Conservation (phyloP, 2,329 filamentous ascomycete genomes). For the Verticillium nonalfalfae region DNA sequence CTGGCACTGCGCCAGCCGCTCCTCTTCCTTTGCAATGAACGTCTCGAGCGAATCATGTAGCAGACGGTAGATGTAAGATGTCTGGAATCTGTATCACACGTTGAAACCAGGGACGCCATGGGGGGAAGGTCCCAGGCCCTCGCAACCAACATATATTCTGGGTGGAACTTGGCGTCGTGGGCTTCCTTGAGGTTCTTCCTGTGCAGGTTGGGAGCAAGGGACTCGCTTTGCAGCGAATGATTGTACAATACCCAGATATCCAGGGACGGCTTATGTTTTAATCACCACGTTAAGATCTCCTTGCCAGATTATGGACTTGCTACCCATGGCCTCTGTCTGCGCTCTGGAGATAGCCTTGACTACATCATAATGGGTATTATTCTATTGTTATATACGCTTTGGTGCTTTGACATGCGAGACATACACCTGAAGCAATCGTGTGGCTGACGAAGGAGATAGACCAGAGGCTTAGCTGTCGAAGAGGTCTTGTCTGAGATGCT, state of each 20-base stretch:
- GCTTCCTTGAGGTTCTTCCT: background rate
- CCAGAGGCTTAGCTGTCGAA: no score
- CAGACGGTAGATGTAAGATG: background rate
- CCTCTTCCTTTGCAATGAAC: slow-evolving; percentile 18
- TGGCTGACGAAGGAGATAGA: no score
- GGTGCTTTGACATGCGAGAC: no score
- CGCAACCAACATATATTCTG: background rate
- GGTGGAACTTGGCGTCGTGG: background rate
- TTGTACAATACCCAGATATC: background rate
- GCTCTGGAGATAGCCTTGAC: no score
- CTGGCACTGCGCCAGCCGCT: slow-evolving; percentile 24
- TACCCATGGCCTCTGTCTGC: no score
- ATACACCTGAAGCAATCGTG: no score
- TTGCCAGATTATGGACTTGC: no score
- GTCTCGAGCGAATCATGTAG: background rate
- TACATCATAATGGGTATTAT: no score
- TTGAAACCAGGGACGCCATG: no score
- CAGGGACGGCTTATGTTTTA: background rate
- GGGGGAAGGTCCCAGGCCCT: no score
- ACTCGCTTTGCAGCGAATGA: background rate
- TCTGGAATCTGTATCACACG: background rate
- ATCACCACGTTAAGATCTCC: background rate
- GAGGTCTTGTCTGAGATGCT: no score
- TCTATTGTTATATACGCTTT: no score
- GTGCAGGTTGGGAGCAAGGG: background rate